Conservation (phyloP, 2,329 filamentous ascomycete species). For the Lasiodiplodia sp. region DNA sequence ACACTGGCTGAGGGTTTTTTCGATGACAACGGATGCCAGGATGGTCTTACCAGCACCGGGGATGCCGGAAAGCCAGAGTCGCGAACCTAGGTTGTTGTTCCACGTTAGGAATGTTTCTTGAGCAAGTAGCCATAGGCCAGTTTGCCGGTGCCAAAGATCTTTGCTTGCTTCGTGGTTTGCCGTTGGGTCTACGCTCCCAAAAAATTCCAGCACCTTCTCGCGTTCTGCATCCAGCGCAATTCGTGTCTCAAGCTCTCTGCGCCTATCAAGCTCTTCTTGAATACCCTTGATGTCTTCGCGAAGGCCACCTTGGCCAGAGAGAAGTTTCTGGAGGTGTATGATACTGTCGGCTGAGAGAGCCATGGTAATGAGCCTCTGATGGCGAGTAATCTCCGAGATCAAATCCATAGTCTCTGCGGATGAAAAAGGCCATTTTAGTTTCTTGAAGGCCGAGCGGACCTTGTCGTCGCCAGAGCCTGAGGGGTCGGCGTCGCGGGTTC, state of each 20-base stretch:
- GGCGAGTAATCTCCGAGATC: neutral
- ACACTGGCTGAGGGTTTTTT: neutral
- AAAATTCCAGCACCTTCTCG: neutral
- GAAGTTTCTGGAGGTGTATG: neutral
- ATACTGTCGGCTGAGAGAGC: neutral
- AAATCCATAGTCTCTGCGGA: neutral
- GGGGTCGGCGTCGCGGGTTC: neutral
- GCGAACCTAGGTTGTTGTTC: neutral
- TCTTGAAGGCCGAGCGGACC: neutral
- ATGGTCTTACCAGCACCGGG: constrained; percentile 10
- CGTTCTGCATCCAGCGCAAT: neutral
- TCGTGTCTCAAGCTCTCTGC: neutral
- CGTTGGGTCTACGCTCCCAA: neutral
- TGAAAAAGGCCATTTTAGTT: constrained; percentile 1
- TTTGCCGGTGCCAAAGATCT: neutral
- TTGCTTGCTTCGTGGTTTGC: neutral
- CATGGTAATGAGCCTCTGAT: neutral
- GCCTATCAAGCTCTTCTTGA: neutral
- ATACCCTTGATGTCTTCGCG: neutral
- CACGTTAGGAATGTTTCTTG: neutral
- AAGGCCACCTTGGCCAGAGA: neutral
- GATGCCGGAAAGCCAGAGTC: neutral
- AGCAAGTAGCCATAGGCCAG: neutral
- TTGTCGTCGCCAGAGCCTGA: neutral
- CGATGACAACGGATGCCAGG: neutral